A percentile compares a stretch with the other conserved stretches of the same genome.
These are phyloP conservation scores for Fusarium ambrosium DNA, from an alignment of 2,329 filamentous ascomycete species.

Conservation along the genomic window DNA sequence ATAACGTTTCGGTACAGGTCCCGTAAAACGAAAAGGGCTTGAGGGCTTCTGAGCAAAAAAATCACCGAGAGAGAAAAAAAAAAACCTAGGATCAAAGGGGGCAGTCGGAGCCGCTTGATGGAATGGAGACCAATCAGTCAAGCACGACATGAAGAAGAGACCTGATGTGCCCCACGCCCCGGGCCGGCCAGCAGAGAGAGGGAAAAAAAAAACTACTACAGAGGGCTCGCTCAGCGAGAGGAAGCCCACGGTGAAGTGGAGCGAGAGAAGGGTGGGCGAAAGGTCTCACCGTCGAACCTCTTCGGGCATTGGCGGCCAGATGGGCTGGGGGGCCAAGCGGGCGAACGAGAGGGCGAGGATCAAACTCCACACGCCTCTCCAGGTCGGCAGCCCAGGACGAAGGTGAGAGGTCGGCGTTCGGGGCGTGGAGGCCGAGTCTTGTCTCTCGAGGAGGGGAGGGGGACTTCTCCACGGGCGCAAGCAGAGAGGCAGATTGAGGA, in stretches of 20 bases:
- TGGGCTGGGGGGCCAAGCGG: slow-evolving; percentile 37
- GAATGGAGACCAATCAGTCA: slow-evolving; percentile 52
- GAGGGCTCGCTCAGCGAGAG: slow-evolving; percentile 13
- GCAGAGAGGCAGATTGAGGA: slow-evolving; percentile 5
- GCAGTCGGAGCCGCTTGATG: slow-evolving; percentile 39
- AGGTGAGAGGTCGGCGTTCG: slow-evolving; percentile 44
- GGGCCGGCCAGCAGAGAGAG: slow-evolving; percentile 36
- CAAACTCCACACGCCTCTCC: slow-evolving; percentile 27
- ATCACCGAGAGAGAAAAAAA: slow-evolving; percentile 16
- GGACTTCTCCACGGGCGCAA: slow-evolving; percentile 11
- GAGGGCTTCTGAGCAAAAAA: slow-evolving; percentile 7
- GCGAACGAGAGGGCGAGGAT: slow-evolving; percentile 24
- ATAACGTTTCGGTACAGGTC: slow-evolving; percentile 7
- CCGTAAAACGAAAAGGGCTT: slow-evolving; percentile 16
- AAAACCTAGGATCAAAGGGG: slow-evolving; percentile 7
- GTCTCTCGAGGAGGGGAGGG: neutral
- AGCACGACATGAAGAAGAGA: slow-evolving; percentile 46
- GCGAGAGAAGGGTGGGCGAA: slow-evolving; percentile 39
- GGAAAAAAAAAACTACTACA: slow-evolving; percentile 8
- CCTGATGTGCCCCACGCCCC: slow-evolving; percentile 49
- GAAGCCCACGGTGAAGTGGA: slow-evolving; percentile 42
- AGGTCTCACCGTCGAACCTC: slow-evolving; percentile 46
- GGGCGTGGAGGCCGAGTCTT: slow-evolving; percentile 42
- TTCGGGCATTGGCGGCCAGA: slow-evolving; percentile 37
- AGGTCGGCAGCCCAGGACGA: slow-evolving; percentile 9